These are phyloP conservation scores for Aspergillus carbonarius DNA, from an alignment of 2,329 filamentous ascomycete species.

Conservation along the genomic window DNA sequence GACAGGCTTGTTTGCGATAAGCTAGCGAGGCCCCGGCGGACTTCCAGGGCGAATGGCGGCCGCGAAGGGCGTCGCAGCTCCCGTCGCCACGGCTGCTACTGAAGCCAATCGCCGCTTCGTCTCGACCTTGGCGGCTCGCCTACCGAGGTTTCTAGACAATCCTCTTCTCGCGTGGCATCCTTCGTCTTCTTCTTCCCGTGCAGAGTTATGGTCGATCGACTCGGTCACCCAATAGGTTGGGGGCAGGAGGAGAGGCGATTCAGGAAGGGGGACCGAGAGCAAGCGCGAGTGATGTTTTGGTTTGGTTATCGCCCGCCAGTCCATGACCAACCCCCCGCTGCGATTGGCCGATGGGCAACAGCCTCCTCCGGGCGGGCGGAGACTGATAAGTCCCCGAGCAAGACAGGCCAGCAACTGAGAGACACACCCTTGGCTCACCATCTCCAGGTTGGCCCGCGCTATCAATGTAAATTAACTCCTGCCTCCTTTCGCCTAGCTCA, in stretches of 20 bases:
- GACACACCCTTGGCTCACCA: neutral
- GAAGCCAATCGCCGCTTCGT: neutral
- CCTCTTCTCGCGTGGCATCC: neutral
- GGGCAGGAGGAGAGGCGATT: neutral
- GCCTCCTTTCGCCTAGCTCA: neutral
- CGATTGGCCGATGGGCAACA: neutral
- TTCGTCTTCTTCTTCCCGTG: neutral
- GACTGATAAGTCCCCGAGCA: neutral
- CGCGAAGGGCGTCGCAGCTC: neutral
- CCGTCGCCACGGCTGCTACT: neutral
- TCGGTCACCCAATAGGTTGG: neutral
- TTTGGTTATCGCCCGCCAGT: neutral
- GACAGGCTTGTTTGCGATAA: constrained; percentile 17
- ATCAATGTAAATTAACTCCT: neutral
- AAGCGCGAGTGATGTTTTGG: neutral
- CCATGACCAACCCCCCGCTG: neutral
- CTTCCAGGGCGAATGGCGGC: neutral
- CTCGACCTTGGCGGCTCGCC: neutral
- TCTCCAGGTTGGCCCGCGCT: neutral
- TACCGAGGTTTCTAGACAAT: neutral
- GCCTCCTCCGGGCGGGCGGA: neutral
- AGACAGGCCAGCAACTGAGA: neutral
- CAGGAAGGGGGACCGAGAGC: neutral
- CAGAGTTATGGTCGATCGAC: neutral
- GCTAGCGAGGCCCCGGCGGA: constrained; percentile 7